Conservation (phyloP, 2,329 filamentous ascomycete species). For the Knufia petricola region DNA sequence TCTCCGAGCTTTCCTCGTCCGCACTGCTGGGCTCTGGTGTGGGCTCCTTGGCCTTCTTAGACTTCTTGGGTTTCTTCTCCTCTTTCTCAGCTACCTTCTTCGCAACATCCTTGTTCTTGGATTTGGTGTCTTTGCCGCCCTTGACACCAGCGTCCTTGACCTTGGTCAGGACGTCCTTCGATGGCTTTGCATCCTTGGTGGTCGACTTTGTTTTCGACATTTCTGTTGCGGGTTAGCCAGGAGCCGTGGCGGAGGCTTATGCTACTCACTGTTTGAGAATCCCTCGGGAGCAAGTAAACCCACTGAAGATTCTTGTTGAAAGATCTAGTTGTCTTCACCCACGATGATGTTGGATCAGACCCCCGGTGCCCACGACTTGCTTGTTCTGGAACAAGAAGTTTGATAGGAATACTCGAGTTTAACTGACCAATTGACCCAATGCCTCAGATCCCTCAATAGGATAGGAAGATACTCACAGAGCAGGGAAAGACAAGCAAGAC, state of each 20-base stretch:
- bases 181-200: constrained; percentile 27
- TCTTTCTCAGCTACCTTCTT: constrained; percentile 33
- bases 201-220: constrained; percentile 36
- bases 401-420: constrained; percentile 6
- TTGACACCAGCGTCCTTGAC: constrained; percentile 41
- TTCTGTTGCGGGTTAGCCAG: neutral
- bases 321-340: constrained; percentile 2
- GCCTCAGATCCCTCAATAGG: constrained; percentile 4
- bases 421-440: neutral
- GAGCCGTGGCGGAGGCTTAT: neutral
- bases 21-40: constrained; percentile 29
- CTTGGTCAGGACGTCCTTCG: constrained; percentile 37
- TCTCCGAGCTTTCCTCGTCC: constrained; percentile 30
- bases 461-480: neutral
- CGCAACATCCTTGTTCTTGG: constrained; percentile 38
- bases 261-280: constrained; percentile 2
- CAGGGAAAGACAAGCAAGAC: constrained; percentile 10
- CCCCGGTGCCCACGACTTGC: constrained; percentile 23
- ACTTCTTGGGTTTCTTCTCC: constrained; percentile 32
- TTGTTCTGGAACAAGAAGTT: neutral
- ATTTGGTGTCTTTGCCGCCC: constrained; percentile 34
- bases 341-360: constrained; percentile 29
- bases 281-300: constrained; percentile 3
- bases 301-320: constrained; percentile 11
- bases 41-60: constrained; percentile 32